Conservation (phyloP, 2,329 filamentous ascomycete genomes). For the Phialocephala subalpina region DNA sequence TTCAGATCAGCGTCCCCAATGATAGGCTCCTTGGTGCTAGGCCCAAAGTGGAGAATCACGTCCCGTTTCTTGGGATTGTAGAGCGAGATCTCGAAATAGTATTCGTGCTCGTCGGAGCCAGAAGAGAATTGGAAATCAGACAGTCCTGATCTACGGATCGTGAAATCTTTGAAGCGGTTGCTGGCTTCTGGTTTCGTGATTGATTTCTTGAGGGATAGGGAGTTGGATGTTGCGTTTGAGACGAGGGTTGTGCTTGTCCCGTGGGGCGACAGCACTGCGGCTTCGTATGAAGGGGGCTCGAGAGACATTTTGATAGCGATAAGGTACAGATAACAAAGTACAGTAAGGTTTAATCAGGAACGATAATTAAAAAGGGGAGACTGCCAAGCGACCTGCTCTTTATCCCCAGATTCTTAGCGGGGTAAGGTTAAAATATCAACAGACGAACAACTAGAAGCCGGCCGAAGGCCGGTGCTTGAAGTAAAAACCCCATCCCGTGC, state of each 20-base stretch:
- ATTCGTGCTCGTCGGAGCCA: neutral
- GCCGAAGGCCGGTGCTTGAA: neutral
- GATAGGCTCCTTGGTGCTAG: neutral
- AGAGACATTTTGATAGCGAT: neutral
- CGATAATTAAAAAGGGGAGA: neutral
- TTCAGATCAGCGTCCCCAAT: slow-evolving; percentile 22
- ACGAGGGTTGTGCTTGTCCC: slow-evolving; percentile 1
- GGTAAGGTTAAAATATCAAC: neutral
- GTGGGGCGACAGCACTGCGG: neutral
- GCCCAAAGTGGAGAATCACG: slow-evolving; percentile 15
- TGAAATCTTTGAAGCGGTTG: neutral
- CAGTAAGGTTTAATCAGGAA: neutral
- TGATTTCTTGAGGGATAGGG: neutral
- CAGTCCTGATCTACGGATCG: neutral
- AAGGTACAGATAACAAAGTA: neutral
- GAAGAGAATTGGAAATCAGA: neutral
- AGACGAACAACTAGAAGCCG: neutral
- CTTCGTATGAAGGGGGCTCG: neutral
- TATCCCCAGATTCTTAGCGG: neutral
- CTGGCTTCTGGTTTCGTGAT: neutral
- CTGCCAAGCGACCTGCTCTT: neutral
- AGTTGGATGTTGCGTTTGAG: neutral
- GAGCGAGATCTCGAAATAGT: slow-evolving; percentile 16
- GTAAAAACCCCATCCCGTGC: neutral
- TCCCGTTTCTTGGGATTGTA: slow-evolving; percentile 14